A percentile compares a stretch with the other conserved stretches of the same genome.
These are phyloP conservation scores for Fallopia convolvulus DNA, from an alignment of 148 eudicot genomes.

Conservation along the genomic window DNA sequence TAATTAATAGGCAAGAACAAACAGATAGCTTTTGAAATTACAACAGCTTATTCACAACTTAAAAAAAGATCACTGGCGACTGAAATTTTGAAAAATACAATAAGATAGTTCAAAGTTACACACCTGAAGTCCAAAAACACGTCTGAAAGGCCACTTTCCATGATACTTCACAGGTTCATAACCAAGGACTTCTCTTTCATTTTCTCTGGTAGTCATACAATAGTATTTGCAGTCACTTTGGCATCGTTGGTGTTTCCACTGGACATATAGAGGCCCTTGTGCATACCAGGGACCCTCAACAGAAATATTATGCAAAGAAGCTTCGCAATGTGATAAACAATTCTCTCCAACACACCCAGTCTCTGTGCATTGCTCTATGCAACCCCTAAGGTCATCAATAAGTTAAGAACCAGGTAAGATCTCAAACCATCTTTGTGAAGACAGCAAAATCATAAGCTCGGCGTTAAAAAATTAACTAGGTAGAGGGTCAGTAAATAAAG, in stretches of 20 bases:
- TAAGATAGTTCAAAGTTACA: conserved; percentile 8
- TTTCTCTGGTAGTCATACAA: conserved; percentile 74
- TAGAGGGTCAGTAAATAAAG: background rate
- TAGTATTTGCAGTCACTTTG: conserved; percentile 73
- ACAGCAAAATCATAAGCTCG: background rate
- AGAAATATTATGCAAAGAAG: conserved; percentile 32
- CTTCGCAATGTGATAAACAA: conserved; percentile 58
- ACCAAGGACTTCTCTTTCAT: conserved; percentile 50
- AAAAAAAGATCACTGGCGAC: background rate
- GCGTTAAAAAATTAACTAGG: background rate
- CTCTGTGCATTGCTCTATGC: conserved; percentile 42
- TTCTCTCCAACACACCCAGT: conserved; percentile 56
- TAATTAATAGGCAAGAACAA: conserved; percentile 17
- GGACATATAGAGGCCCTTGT: conserved; percentile 47
- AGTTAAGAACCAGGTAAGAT: background rate
- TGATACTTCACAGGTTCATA: conserved; percentile 69
- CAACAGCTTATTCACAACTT: background rate
- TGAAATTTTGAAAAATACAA: background rate
- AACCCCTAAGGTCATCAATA: conserved; percentile 35
- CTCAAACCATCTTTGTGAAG: background rate
- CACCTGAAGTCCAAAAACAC: conserved; percentile 75
- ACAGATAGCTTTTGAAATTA: background rate
- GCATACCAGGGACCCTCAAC: conserved; percentile 48
- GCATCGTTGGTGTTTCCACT: conserved; percentile 68
- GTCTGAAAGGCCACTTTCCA: conserved; percentile 92